Conservation (phyloP, 2,329 filamentous ascomycete species). For the Penicillium decumbens region DNA sequence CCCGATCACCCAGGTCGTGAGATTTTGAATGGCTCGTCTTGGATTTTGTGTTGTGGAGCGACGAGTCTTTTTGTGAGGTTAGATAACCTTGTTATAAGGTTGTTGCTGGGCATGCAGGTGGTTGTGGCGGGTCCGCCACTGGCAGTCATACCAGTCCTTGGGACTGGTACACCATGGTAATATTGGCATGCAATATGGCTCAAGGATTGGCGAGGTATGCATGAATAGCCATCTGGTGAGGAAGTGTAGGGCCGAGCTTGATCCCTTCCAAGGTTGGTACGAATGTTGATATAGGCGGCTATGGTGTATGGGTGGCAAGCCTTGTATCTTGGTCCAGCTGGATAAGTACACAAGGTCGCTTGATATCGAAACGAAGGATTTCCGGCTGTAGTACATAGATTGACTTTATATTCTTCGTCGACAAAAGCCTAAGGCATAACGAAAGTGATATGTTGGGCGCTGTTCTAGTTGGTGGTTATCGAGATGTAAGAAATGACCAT, state of each 20-base stretch:
- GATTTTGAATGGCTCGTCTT: constrained; percentile 8
- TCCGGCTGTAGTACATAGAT: neutral
- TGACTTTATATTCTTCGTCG: neutral
- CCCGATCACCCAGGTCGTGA: neutral
- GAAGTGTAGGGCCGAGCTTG: neutral
- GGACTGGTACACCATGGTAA: no score
- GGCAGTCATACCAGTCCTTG: no score
- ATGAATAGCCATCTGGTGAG: neutral
- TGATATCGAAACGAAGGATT: neutral
- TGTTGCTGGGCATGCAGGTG: neutral
- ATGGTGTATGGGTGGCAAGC: neutral
- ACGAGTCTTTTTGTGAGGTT: constrained; percentile 1
- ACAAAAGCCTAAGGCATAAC: neutral
- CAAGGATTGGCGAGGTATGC: neutral
- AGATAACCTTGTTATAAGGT: constrained; percentile 8
- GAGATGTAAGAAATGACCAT: neutral
- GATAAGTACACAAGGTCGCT: neutral
- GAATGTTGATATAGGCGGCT: neutral
- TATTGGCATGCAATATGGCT: neutral
- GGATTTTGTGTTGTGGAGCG: neutral
- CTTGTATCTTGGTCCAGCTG: neutral
- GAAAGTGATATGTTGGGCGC: neutral
- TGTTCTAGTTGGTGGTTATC: neutral
- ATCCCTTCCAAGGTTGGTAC: neutral
- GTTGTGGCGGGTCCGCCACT: neutral